Conservation (phyloP, 495 filamentous ascomycete species). For the Glonium stellatum region DNA sequence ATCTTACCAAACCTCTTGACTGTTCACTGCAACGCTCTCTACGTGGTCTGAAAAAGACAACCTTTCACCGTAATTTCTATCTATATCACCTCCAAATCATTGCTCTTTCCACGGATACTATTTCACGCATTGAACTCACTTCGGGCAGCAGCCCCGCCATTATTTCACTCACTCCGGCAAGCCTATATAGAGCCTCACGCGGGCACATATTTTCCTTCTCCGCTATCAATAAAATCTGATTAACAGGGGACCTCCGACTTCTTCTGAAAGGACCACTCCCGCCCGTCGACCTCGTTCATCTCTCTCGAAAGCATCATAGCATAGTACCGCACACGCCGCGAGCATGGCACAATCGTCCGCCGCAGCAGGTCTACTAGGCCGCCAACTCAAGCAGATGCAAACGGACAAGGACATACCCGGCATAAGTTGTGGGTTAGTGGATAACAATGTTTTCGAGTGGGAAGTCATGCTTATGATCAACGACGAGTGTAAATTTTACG, state of each 20-base stretch:
- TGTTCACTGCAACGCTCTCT: neutral
- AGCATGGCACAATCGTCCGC: constrained; percentile 25
- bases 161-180: too few species aligned
- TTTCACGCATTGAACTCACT: too few species aligned
- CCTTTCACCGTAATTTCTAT: too few species aligned
- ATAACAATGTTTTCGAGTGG: constrained; percentile 95
- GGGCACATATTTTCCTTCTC: too few species aligned
- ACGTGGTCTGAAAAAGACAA: neutral
- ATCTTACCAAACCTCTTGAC: neutral
- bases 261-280: neutral
- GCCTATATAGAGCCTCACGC: too few species aligned
- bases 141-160: too few species aligned
- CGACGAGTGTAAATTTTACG: constrained; percentile 93
- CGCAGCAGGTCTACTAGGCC: constrained; percentile 70
- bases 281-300: neutral
- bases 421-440: constrained; percentile 84
- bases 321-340: neutral
- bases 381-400: constrained; percentile 92
- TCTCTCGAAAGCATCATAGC: too few species aligned
- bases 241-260: neutral
- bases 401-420: constrained; percentile 83
- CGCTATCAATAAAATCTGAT: too few species aligned
- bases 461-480: constrained; percentile 98
- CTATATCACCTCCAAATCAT: too few species aligned
- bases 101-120: too few species aligned